Evolutionary conservation across 257 asterid species (phyloP), one percentile per base, ranked within the genome.

Genomic region (Euphrasia confusa): DNA sequence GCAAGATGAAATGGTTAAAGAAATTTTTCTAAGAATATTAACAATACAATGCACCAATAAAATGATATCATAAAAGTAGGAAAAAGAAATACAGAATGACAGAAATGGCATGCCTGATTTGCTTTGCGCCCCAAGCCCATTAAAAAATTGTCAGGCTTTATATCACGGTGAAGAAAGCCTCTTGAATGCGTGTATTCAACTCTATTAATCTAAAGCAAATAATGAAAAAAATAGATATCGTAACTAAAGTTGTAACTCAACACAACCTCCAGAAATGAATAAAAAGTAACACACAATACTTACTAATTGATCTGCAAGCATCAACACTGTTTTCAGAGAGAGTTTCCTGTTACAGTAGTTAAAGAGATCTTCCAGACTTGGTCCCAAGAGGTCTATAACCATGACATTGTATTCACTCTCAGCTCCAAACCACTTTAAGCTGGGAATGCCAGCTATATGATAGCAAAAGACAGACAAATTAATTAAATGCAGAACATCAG

Each of bases 81-180:
- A 33, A 14, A n/a, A 52, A 42, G 18, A 47, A 10, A 47, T 47
- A 0, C 4, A 13, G 54, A 65, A 62, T 42, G 63, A 27, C 48
- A 26, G 54, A 53, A 37, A 53, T 58, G 60, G 57, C 79, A 54
- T 62, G 78, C 98, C 96, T 90, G 98, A 67, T 90, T 90, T 60
- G 98, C 96, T 84, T 88, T 90, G 84, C 98, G 95, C 68, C 98
- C 96, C 80, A 90, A 76, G 71, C 98, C 98, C 98, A 90, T 90
- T 58, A 90, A 78, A 66, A 83, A 90, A 71, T 88, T 88, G 74
- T 90, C 98, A 15, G 98, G 98, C 85, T 90, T 90, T 74, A 90
- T 86, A 78, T 90, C 98, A 64, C 98, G 98, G 71, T 90, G 98
- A 76, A 90, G 98, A 79, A 90, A 88, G 71, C 98, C 98, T 83